Conservation (phyloP, 2,329 filamentous ascomycete genomes). For the Sphaerulina populicola region DNA sequence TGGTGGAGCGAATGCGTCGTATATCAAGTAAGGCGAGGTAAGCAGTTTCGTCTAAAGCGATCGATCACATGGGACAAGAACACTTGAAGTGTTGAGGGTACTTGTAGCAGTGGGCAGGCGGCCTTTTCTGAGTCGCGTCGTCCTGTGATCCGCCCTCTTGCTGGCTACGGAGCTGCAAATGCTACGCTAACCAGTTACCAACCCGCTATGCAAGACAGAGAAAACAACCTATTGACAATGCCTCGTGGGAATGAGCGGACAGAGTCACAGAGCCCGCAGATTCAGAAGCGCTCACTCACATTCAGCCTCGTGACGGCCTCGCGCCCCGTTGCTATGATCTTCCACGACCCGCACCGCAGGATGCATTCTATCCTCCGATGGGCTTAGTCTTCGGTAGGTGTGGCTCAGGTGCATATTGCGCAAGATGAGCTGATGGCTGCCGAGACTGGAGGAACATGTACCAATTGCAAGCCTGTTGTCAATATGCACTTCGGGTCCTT, state of each 20-base stretch:
- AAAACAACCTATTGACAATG: not conserved
- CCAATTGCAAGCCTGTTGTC: not conserved
- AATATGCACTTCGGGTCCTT: not conserved
- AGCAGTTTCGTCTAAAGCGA: constrained; percentile 9
- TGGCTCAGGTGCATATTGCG: constrained; percentile 6
- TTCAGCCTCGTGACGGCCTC: constrained; percentile 13
- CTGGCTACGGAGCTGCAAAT: constrained; percentile 6
- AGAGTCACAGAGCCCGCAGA: not conserved
- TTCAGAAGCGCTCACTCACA: constrained; percentile 9
- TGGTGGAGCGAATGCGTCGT: not conserved
- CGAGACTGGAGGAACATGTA: not conserved
- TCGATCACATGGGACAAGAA: constrained; percentile 18
- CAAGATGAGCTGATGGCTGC: constrained; percentile 4
- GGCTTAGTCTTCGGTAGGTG: constrained; percentile 8
- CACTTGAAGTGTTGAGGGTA: constrained; percentile 17
- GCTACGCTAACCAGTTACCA: constrained; percentile 11
- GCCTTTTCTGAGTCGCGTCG: constrained; percentile 11
- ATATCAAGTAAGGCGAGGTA: constrained; percentile 1
- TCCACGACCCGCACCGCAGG: constrained; percentile 12
- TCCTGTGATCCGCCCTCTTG: constrained; percentile 11
- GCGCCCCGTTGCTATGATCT: constrained; percentile 3
- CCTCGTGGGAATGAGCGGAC: not conserved
- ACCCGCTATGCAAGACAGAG: constrained; percentile 11
- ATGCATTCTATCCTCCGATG: constrained; percentile 10
- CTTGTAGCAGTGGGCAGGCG: constrained; percentile 2